A percentile compares a stretch with the other conserved stretches of the same genome.
phyloP scores from a whole-genome alignment of 2,329 filamentous ascomycete species.

The Pseudofabraea citricarpa region DNA sequence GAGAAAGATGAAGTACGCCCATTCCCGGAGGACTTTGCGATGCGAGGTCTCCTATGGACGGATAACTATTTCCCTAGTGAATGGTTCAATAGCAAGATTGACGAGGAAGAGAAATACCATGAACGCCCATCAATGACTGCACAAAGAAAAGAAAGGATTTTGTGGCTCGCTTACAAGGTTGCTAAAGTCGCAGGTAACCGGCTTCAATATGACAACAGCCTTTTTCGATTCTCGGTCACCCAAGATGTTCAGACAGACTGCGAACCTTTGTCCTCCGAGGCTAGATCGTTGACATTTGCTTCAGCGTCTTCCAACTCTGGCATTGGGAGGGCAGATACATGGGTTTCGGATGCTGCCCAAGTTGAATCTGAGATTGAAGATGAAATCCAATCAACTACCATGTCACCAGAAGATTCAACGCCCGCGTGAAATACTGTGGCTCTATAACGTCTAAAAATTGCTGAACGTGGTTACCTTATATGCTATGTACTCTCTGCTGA shows the following conservation, averaged over 20 bases:
- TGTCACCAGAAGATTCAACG: neutral
- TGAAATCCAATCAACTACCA: neutral
- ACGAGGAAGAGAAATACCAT: constrained; percentile 20
- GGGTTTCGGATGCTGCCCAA: neutral
- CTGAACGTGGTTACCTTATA: too few relatives aligned
- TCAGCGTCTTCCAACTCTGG: neutral
- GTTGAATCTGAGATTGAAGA: neutral
- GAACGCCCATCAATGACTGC: constrained; percentile 17
- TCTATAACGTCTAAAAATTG: too few relatives aligned
- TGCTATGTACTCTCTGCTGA: too few relatives aligned
- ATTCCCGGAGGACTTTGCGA: constrained; percentile 24
- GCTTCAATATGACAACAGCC: constrained; percentile 11
- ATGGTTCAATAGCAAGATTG: constrained; percentile 24
- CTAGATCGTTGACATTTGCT: constrained; percentile 1
- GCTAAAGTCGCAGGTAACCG: constrained; percentile 5
- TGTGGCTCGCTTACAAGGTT: constrained; percentile 18
- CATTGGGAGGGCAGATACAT: neutral
- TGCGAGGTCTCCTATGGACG: constrained; percentile 22
- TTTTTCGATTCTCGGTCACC: neutral
- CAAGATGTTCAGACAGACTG: neutral
- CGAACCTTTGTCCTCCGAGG: neutral
- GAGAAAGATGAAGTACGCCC: constrained; percentile 20
- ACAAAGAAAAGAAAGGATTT: constrained; percentile 17
- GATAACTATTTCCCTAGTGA: constrained; percentile 19
- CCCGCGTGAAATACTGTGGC: too few relatives aligned